Conservation (phyloP, 1,284 basidiomycete genomes). For the Puccinia polysora region DNA sequence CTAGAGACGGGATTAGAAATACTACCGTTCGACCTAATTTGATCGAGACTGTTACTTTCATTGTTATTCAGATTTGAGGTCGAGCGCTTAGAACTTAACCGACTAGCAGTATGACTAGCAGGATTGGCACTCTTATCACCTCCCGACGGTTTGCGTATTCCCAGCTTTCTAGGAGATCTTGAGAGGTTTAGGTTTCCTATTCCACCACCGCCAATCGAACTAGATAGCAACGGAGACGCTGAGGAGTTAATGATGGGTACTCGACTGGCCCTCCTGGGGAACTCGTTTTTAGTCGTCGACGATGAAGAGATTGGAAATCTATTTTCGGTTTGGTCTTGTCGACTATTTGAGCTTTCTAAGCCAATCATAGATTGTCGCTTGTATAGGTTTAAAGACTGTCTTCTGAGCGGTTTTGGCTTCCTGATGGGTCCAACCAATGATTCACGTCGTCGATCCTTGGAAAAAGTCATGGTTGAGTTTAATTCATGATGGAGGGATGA, state of each 20-base stretch:
- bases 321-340: background rate
- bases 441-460: background rate
- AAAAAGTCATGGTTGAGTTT: background rate
- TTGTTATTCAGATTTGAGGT: too few relatives aligned
- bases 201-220: too few relatives aligned
- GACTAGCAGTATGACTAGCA: too few relatives aligned
- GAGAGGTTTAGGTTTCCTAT: background rate
- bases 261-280: slow-evolving; percentile 4
- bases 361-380: slow-evolving; percentile 5
- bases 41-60: too few relatives aligned
- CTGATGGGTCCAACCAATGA: slow-evolving; percentile 21
- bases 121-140: too few relatives aligned
- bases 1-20: background rate
- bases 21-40: background rate
- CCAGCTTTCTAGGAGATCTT: too few relatives aligned
- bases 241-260: slow-evolving; percentile 1
- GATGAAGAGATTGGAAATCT: background rate
- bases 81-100: too few relatives aligned
- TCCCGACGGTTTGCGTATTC: too few relatives aligned
- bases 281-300: background rate
- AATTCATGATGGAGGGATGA: background rate
- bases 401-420: slow-evolving; percentile 5
- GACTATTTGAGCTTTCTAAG: background rate
- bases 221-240: background rate
- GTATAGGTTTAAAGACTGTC: slow-evolving; percentile 17